Base-by-base conservation (phyloP, 352 stramenopile species). In the Pythium brachiatum region DNA sequence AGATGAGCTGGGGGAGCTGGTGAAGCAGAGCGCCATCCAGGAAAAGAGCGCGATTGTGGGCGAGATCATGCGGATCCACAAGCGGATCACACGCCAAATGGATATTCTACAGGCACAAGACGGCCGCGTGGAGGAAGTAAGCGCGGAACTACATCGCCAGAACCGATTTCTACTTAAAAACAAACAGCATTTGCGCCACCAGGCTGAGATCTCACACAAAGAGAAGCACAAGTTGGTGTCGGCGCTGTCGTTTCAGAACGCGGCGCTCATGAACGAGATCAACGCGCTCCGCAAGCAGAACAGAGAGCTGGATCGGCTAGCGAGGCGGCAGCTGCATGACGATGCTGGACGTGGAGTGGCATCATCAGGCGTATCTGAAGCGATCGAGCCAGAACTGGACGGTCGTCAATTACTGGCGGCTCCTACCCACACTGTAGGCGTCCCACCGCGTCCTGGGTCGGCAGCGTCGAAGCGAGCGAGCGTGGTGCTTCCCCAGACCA, bases 151-250 rank as follows among this genome's bases (percentile, higher is more conserved):
- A 0, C 79, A 91, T 53, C 75, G 84, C 7, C 82, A 94, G 50
- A 94, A 90, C 46, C 73, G 58, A 9, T 94, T 89, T 48, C 62
- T 92, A 20, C 59, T 91, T 16, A 82, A 88, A 54, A 85, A 88
- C 52, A 89, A 89, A 50, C 78, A 89, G 31, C 79, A 90, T n/a
- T 43, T 91, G 34, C 77, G 80, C 12, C 65, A 74, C 1, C 82
- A 91, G 44, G 74, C 89, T 27, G 80, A 90, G n/a, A 65, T 79
- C 27, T 70, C 73, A 1, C 74, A 73, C 50, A 75, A 79, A 50
- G 82, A 92, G 32, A 87, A 88, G 32, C 78, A 86, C 66, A 90
- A 94, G 59, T 72, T 94, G 12, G 78, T 76, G 31, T 72, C 84
- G 2, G 80, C 81, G 4, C 53, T 94, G 23, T 90, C 82, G 12